Base-by-base conservation (phyloP, 1,284 basidiomycete genomes). In the Naganishia liquefaciens region DNA sequence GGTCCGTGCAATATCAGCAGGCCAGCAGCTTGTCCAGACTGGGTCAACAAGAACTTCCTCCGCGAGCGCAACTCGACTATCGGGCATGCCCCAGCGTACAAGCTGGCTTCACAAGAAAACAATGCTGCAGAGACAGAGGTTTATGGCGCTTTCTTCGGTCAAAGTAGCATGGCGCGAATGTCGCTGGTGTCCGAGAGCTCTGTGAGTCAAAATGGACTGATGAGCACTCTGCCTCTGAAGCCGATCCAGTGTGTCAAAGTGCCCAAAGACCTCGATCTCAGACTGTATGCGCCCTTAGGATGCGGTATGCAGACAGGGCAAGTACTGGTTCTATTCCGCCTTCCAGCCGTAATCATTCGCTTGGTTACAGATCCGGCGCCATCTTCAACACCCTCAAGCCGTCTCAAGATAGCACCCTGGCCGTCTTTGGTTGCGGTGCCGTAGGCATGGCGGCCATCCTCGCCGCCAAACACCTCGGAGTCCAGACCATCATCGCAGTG, bases 231-330 rank as follows among this genome's bases (percentile, higher is more conserved):
- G 15, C 27, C 39, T n/a, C 30, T 54, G 52, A 37, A 47, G n/a
- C 25, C 52, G 19, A 42, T 44, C 11, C 28, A 63, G 62, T 63
- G 62, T 23, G 62, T 63, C 1, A 63, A 63, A 40, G 62, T 63
- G n/a, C 15, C 51, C 9, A 63, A 55, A 39, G 62, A 54, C 19
- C 42, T 54, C 5, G 62, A 63, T 27, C 44, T 63, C 27, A 63
- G 54, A 25, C 42, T 54, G 10, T 63, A 54, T 42, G 62, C 62
- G 28, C 62, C 62, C 1, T 44, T 63, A 2, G 62, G 62, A 27
- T 63, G 62, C 27, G 62, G 62, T 21, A 63, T 63, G 52, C 62
- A 63, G 25, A 63, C 62, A 2, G 62, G 62, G 62, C 42, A 40
- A 11, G 62, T 23, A 54, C 25, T 1, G 19, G 25, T 11, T 44